A percentile compares a stretch with the other conserved stretches of the same genome.
Conservation (phyloP, 1,139 yeast genomes). For the Pichia sp. region DNA sequence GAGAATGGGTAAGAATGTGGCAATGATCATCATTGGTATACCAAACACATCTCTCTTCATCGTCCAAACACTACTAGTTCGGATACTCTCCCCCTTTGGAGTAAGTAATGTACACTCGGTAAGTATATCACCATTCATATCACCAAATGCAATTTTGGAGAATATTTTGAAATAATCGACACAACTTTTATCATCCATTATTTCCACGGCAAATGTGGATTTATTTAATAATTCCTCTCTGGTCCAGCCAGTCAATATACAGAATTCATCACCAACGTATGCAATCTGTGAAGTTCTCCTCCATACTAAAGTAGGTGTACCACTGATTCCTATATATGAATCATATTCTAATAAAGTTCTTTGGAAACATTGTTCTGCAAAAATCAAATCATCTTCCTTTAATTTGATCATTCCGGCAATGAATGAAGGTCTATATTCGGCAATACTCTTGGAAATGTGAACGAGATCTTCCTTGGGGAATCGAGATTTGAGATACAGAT, state of each 20-base stretch:
- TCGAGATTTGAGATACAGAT: constrained; percentile 63
- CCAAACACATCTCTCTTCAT: constrained; percentile 60
- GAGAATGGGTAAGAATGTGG: constrained; percentile 78
- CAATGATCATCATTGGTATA: constrained; percentile 85
- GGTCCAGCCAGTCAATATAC: constrained; percentile 86
- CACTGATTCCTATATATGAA: constrained; percentile 72
- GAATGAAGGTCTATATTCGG: constrained; percentile 83
- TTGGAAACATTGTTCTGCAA: constrained; percentile 95
- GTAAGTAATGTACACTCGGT: constrained; percentile 72
- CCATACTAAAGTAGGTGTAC: constrained; percentile 96
- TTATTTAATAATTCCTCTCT: constrained; percentile 57
- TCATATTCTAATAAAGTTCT: constrained; percentile 85
- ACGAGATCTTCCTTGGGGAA: constrained; percentile 60
- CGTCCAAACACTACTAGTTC: constrained; percentile 87
- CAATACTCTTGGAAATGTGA: constrained; percentile 82
- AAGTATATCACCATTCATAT: constrained; percentile 85
- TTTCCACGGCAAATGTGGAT: constrained; percentile 74
- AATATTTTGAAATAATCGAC: constrained; percentile 83
- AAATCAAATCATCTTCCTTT: constrained; percentile 84
- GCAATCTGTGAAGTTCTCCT: constrained; percentile 93
- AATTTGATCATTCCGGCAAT: constrained; percentile 87
- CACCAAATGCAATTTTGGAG: constrained; percentile 84
- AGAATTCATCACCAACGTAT: constrained; percentile 88
- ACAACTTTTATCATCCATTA: constrained; percentile 82
- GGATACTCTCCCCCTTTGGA: constrained; percentile 36